These are phyloP conservation scores for Macrotyloma uniflorum DNA, from an alignment of 306 rosid genomes.

Conservation along the genomic window DNA sequence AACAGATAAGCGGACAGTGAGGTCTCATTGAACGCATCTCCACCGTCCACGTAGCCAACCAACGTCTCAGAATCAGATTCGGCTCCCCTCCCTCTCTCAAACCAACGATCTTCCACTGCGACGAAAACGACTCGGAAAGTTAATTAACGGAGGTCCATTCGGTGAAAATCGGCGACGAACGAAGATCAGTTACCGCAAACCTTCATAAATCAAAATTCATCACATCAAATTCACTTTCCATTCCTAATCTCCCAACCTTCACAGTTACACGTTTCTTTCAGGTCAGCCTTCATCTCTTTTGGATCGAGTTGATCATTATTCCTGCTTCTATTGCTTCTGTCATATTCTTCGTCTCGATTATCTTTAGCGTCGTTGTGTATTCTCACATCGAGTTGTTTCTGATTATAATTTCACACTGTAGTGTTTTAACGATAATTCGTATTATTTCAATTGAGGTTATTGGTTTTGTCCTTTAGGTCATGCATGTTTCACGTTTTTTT, in stretches of 20 bases:
- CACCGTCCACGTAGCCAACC: slow-evolving; percentile 47
- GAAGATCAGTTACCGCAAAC: not conserved
- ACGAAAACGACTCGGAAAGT: not conserved
- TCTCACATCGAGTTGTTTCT: not conserved
- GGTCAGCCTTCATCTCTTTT: slow-evolving; percentile 30
- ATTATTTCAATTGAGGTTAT: not conserved
- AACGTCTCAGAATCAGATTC: not conserved
- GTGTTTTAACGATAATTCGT: not conserved
- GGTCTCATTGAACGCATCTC: slow-evolving; percentile 32
- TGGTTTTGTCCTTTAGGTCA: not conserved
- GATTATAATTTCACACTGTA: not conserved
- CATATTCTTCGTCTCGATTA: not conserved
- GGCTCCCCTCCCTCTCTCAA: not conserved
- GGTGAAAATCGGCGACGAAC: not conserved
- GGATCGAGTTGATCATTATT: not conserved
- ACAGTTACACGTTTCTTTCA: not conserved
- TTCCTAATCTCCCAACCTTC: not conserved
- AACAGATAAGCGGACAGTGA: not conserved
- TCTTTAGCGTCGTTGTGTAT: not conserved
- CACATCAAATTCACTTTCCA: not conserved
- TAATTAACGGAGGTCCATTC: not conserved
- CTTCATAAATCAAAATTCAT: slow-evolving; percentile 23
- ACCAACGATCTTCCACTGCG: slow-evolving; percentile 21
- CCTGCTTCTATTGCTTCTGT: not conserved
- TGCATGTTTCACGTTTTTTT: not conserved